A percentile compares a stretch with the other conserved stretches of the same genome.
Evolutionary conservation across 75 land plant genomes (phyloP).

Genomic region (Pinus tabuliformis): DNA sequence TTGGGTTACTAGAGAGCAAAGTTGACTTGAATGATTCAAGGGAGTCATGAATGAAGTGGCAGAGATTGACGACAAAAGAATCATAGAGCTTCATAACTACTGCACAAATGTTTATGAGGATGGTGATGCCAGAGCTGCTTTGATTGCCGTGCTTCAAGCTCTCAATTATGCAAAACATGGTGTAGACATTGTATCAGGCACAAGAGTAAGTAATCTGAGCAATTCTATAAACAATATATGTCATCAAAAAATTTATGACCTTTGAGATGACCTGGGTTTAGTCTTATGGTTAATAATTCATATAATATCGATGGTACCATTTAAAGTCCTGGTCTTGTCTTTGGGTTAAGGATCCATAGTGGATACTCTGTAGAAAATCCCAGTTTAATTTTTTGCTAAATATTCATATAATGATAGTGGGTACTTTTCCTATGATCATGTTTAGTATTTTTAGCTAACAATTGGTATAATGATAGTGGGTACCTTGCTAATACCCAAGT

Average conservation of each 20-base stretch:
- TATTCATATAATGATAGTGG: no score
- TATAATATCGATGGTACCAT: background rate
- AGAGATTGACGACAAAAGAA: conserved; percentile 41
- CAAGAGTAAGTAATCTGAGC: conserved; percentile 32
- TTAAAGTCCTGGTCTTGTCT: no score
- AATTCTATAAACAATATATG: background rate
- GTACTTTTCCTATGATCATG: no score
- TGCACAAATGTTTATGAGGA: conserved; percentile 54
- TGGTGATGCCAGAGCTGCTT: conserved; percentile 48
- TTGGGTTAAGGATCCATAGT: no score
- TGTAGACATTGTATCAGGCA: conserved; percentile 46
- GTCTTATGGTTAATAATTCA: background rate
- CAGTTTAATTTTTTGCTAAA: no score
- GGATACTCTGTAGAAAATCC: no score
- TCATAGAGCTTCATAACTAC: conserved; percentile 47
- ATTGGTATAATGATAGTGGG: no score
- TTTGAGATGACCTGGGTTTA: background rate
- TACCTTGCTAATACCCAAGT: no score
- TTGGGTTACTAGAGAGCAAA: conserved; percentile 94
- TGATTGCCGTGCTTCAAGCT: conserved; percentile 39
- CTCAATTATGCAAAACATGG: conserved; percentile 40
- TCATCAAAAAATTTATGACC: no score
- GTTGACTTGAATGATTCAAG: conserved; percentile 78
- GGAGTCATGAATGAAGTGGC: conserved; percentile 94
- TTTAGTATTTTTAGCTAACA: no score